Conservation (phyloP, 345 rosid genomes). For the Mangifera indica region DNA sequence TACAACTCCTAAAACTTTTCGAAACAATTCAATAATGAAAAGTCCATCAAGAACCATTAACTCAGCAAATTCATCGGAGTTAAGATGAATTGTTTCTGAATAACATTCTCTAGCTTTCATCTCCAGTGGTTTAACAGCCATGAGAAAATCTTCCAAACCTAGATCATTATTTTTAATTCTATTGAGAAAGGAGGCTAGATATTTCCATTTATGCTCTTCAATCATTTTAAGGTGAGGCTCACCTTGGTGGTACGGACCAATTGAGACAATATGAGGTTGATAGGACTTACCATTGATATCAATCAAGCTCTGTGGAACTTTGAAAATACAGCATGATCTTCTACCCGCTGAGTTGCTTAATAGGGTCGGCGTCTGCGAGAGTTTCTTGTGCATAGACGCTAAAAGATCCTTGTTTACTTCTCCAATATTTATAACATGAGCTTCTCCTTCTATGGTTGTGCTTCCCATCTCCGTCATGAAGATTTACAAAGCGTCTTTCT, state of each 20-base stretch:
- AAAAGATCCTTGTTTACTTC: slow-evolving; percentile 37
- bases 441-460: slow-evolving; percentile 13
- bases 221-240: slow-evolving; percentile 50
- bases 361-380: slow-evolving; percentile 42
- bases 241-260: slow-evolving; percentile 73
- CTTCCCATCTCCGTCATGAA: slow-evolving; percentile 9
- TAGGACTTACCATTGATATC: slow-evolving; percentile 58
- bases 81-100: slow-evolving; percentile 51
- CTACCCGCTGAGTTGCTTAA: slow-evolving; percentile 40
- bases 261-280: slow-evolving; percentile 64
- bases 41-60: slow-evolving; percentile 74
- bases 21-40: slow-evolving; percentile 60
- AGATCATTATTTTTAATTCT: slow-evolving; percentile 33
- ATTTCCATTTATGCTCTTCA: slow-evolving; percentile 82
- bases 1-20: slow-evolving; percentile 46
- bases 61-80: slow-evolving; percentile 49
- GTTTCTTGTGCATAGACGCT: slow-evolving; percentile 37
- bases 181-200: slow-evolving; percentile 43
- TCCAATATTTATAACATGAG: slow-evolving; percentile 21
- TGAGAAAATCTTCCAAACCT: slow-evolving; percentile 45
- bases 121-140: slow-evolving; percentile 39
- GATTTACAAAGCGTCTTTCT: too few species aligned
- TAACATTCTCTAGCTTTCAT: slow-evolving; percentile 57
- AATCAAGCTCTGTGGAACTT: slow-evolving; percentile 41
- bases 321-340: slow-evolving; percentile 48